These are phyloP conservation scores for Trichothecium sympodiale DNA, from an alignment of 2,329 filamentous ascomycete genomes.

Conservation along the genomic window DNA sequence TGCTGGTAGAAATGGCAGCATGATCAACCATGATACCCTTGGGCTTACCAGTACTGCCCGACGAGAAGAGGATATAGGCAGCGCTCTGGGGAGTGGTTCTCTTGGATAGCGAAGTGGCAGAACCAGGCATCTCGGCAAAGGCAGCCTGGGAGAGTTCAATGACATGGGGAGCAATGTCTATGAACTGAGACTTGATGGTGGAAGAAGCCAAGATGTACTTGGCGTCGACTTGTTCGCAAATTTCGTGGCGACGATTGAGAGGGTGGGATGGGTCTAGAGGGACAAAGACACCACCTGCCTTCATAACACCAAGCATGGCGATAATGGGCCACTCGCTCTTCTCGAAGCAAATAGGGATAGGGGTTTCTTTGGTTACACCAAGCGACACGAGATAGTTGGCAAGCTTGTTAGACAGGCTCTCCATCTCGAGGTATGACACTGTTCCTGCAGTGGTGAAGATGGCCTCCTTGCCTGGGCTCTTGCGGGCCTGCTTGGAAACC, in stretches of 20 bases:
- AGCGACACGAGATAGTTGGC: background rate
- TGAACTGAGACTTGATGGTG: background rate
- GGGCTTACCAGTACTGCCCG: constrained; percentile 11
- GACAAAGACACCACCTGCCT: constrained; percentile 8
- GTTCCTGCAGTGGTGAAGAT: background rate
- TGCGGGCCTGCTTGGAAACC: background rate
- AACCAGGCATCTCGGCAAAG: too few species aligned
- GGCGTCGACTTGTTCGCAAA: background rate
- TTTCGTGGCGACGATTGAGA: constrained; percentile 27
- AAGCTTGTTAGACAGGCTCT: background rate
- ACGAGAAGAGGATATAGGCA: constrained; percentile 11
- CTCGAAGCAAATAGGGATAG: constrained; percentile 5
- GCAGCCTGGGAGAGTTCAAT: background rate
- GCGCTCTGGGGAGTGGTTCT: constrained; percentile 1
- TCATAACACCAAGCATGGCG: constrained; percentile 4
- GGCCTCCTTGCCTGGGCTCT: background rate
- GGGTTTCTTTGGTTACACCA: background rate
- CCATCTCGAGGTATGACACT: constrained; percentile 2
- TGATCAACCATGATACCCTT: constrained; percentile 12
- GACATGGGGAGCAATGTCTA: background rate
- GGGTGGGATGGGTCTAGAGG: constrained; percentile 31
- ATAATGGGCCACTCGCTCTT: constrained; percentile 3
- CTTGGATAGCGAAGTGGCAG: background rate
- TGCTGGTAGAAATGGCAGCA: constrained; percentile 3
- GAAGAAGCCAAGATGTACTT: background rate